These are phyloP conservation scores for Ophiostoma triangulosporum DNA, from an alignment of 2,329 filamentous ascomycete species.

Conservation along the genomic window DNA sequence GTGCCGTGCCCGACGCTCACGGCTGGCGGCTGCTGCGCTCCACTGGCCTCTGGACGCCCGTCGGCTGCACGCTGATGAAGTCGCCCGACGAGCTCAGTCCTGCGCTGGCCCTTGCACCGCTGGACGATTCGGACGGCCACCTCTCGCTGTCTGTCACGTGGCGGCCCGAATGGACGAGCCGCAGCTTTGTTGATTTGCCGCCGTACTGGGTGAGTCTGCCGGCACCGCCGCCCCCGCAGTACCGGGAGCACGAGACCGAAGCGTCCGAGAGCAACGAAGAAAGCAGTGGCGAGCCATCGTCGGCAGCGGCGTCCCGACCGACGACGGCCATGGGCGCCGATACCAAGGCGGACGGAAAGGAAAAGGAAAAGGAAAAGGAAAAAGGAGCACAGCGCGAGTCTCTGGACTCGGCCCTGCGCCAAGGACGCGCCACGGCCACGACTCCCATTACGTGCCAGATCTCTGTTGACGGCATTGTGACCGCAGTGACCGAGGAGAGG, in stretches of 20 bases:
- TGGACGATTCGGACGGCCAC: constrained; percentile 48
- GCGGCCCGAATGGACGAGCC: constrained; percentile 39
- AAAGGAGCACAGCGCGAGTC: not conserved
- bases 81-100: constrained; percentile 35
- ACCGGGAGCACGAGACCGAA: not conserved
- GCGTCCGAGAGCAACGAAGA: not conserved
- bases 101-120: constrained; percentile 38
- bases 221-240: constrained; percentile 16
- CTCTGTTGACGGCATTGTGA: constrained; percentile 31
- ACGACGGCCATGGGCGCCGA: not conserved
- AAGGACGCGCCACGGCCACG: constrained; percentile 14
- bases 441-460: constrained; percentile 34
- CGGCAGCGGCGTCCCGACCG: not conserved
- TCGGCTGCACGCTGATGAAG: constrained; percentile 42
- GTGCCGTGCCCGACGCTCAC: constrained; percentile 44
- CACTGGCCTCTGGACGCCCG: constrained; percentile 47
- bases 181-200: constrained; percentile 38
- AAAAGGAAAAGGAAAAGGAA: constrained; percentile 13
- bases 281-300: not conserved
- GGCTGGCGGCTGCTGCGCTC: constrained; percentile 44
- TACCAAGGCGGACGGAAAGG: not conserved
- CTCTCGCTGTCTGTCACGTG: constrained; percentile 44
- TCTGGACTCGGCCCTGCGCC: constrained; percentile 21
- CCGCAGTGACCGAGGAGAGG: constrained; percentile 29
- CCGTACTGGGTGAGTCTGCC: constrained; percentile 45